phyloP scores from a whole-genome alignment of 305 asterid genomes.

The Vinca major region DNA sequence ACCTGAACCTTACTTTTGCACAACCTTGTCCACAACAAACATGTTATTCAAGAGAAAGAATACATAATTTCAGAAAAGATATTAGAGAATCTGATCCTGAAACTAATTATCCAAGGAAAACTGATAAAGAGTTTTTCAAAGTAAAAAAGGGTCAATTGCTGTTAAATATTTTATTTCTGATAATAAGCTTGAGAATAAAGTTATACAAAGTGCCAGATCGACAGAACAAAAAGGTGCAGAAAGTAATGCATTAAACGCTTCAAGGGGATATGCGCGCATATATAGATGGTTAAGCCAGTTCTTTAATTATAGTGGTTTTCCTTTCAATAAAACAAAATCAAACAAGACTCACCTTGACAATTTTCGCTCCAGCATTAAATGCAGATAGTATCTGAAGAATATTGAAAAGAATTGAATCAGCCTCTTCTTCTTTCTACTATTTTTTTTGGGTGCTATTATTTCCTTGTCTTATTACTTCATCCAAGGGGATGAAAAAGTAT shows the following conservation, averaged over 20 bases:
- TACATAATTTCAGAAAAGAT: not conserved
- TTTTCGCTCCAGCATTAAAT: slow-evolving; percentile 57
- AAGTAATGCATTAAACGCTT: not conserved
- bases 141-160: too few species aligned
- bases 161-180: not conserved
- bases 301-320: not conserved
- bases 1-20: not conserved
- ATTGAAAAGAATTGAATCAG: slow-evolving; percentile 17
- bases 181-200: not conserved
- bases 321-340: not conserved
- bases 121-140: not conserved
- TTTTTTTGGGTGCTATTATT: not conserved
- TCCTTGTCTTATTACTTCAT: not conserved
- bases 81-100: not conserved
- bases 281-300: not conserved
- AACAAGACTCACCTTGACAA: slow-evolving; percentile 48
- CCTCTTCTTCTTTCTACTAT: not conserved
- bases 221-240: not conserved
- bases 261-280: not conserved
- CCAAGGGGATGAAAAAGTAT: not conserved
- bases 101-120: not conserved
- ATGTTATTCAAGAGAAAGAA: not conserved
- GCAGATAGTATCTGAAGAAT: slow-evolving; percentile 59
- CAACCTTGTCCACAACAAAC: not conserved
- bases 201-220: not conserved